These are phyloP conservation scores for Alternaria ethzedia DNA, from an alignment of 2,329 filamentous ascomycete species.

Conservation along the genomic window DNA sequence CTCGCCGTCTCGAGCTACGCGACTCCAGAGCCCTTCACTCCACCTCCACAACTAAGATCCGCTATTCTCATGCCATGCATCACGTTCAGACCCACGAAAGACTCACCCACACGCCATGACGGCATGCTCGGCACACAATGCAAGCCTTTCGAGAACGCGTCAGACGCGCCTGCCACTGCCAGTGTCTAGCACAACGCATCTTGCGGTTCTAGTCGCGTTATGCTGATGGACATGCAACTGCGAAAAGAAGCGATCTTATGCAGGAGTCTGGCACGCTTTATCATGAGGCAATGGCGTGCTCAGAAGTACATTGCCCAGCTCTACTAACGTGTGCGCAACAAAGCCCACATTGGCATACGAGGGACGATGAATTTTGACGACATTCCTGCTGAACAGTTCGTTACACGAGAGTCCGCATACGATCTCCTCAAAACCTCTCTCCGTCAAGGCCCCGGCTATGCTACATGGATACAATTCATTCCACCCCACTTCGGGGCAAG, in stretches of 20 bases:
- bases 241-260: neutral
- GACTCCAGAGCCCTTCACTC: neutral
- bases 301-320: neutral
- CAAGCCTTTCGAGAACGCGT: neutral
- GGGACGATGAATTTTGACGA: neutral
- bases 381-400: neutral
- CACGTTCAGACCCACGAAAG: neutral
- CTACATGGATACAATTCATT: neutral
- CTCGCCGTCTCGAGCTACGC: neutral
- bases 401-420: neutral
- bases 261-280: neutral
- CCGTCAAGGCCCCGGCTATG: neutral
- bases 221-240: neutral
- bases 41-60: neutral
- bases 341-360: neutral
- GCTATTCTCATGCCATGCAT: neutral
- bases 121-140: neutral
- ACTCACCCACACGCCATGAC: neutral
- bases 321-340: neutral
- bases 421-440: neutral
- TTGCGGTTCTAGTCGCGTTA: neutral
- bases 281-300: neutral
- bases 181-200: neutral
- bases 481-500: neutral
- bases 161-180: neutral